phyloP scores from a whole-genome alignment of 148 eudicot species.

The Fallopia convolvulus region DNA sequence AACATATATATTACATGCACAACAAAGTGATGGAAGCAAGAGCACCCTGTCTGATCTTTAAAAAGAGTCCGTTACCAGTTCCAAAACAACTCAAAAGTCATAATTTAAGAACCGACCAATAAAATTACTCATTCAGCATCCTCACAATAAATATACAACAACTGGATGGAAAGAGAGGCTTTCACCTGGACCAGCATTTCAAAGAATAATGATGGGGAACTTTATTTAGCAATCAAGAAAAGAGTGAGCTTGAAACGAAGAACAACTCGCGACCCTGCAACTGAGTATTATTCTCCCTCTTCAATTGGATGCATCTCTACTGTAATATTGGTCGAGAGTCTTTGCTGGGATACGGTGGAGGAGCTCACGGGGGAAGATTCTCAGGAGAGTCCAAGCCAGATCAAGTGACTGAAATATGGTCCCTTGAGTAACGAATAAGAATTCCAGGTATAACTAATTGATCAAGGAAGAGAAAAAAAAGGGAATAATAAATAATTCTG shows the following conservation, averaged over 20 bases:
- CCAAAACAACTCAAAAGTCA: neutral
- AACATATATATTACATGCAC: constrained; percentile 6
- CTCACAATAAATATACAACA: neutral
- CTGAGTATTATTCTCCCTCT: neutral
- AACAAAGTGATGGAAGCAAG: constrained; percentile 7
- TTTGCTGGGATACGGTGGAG: constrained; percentile 99
- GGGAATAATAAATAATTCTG: neutral
- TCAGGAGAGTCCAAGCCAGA: constrained; percentile 91
- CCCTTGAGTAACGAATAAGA: constrained; percentile 88
- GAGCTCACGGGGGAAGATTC: constrained; percentile 96
- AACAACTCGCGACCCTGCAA: neutral
- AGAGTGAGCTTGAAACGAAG: neutral
- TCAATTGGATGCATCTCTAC: constrained; percentile 77
- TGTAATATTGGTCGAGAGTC: constrained; percentile 85
- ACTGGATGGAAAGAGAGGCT: constrained; percentile 10
- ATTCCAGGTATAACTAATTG: constrained; percentile 79
- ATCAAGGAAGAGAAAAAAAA: neutral
- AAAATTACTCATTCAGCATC: neutral
- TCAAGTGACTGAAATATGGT: constrained; percentile 96
- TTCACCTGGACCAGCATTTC: neutral
- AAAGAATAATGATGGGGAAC: constrained; percentile 16
- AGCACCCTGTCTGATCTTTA: neutral
- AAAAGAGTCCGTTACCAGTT: neutral
- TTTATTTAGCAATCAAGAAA: constrained; percentile 21
- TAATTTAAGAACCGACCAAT: neutral